Percentiles rank a stretch among this genome's conserved stretches.
Evolutionary conservation across 2,329 filamentous ascomycete species (phyloP).

Genomic region (Didymella segeticola): DNA sequence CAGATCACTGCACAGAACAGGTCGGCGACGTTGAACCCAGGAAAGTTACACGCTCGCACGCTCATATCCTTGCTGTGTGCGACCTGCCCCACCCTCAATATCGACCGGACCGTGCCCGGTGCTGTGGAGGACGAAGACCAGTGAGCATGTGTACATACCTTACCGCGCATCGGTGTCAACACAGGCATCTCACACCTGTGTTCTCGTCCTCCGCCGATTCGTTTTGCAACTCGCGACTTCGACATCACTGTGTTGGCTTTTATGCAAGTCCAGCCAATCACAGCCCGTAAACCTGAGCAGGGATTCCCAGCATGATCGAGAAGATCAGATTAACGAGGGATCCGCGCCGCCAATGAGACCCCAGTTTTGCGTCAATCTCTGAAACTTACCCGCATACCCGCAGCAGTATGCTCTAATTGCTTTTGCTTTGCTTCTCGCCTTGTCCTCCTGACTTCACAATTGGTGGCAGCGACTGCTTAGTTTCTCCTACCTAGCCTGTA

Average conservation of each 20-base stretch:
- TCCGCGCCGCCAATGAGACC: constrained; percentile 39
- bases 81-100: constrained; percentile 24
- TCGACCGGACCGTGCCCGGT: constrained; percentile 19
- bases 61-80: constrained; percentile 19
- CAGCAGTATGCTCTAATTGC: constrained; percentile 23
- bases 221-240: constrained; percentile 1
- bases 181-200: background rate
- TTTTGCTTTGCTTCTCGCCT: constrained; percentile 22
- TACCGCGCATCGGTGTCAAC: constrained; percentile 6
- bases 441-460: constrained; percentile 22
- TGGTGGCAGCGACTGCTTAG: constrained; percentile 24
- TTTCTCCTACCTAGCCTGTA: constrained; percentile 13
- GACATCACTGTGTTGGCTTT: background rate
- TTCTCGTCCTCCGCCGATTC: constrained; percentile 8
- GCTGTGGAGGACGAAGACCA: constrained; percentile 26
- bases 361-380: constrained; percentile 25
- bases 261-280: constrained; percentile 4
- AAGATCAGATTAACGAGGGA: constrained; percentile 47
- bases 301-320: constrained; percentile 38
- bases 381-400: constrained; percentile 37
- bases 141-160: constrained; percentile 24
- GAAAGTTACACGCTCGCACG: constrained; percentile 26
- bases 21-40: constrained; percentile 38
- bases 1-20: constrained; percentile 22
- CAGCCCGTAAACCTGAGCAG: constrained; percentile 8